Evolutionary conservation across 1,284 basidiomycete species (phyloP), one percentile per base, ranked within the genome.

Genomic region (Leucoagaricus sp.): DNA sequence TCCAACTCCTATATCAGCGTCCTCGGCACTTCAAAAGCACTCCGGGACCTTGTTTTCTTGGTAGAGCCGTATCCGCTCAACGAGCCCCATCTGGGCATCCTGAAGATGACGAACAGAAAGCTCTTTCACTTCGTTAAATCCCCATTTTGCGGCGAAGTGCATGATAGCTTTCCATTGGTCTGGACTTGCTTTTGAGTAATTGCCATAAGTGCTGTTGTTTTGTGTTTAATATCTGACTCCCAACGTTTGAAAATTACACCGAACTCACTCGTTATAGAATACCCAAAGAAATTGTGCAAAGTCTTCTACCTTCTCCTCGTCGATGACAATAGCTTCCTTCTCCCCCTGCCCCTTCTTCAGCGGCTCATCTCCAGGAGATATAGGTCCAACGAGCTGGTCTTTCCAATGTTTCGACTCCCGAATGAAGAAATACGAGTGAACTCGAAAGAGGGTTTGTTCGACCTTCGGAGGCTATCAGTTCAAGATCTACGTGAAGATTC

Each of bases 231-330:
- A n/a, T n/a, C n/a, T n/a, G n/a, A n/a, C n/a, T n/a, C n/a, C n/a
- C n/a, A n/a, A n/a, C n/a, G n/a, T n/a, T 19, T 19, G n/a, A 23
- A 40, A 13, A 49, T 21, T 12, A 21, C 7, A 31, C n/a, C 4
- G 2, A 4, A 78, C 83, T 64, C 64, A 87, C 85, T 78, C 78
- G 49, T 87, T 84, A 49, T 89, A 89, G 68, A 87, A 88, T 0
- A 89, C 82, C 86, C 87, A 88, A 0, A 87, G 62, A 17, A 89
- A 80, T 3, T 74, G 73, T 0, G 76, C 76, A 55, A 89, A 87
- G 3, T 86, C 81, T 19, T 38, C 17, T 0, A 72, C 66, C 1
- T 75, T 67, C 10, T 82, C 72, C 12, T 82, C 72, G 25, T 81
- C 75, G 17, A 89, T 9, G 4, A 48, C 23, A 15, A 61, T 57